A percentile compares a stretch with the other conserved stretches of the same genome.
Evolutionary conservation across 768 basidiomycete species (phyloP).

Genomic region (Russula griseocarnosa): DNA sequence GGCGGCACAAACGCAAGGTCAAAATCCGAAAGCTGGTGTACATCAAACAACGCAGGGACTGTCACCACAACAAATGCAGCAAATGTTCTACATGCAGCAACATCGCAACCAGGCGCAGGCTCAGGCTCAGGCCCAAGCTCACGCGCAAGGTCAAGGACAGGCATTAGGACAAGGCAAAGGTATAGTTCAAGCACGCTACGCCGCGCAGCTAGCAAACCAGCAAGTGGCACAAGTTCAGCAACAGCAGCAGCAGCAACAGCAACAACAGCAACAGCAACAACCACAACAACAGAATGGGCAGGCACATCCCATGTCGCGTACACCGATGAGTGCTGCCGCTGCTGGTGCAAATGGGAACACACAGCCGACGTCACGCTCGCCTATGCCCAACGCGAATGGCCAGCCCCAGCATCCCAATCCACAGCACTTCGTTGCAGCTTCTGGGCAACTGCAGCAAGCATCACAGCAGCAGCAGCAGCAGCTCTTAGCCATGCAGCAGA

Average conservation of each 20-base stretch:
- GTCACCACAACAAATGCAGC: not conserved
- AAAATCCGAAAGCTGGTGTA: conserved; percentile 14
- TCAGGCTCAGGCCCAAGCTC: conserved; percentile 22
- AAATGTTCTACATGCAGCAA: conserved; percentile 2
- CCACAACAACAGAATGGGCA: conserved; percentile 31
- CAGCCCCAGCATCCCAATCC: conserved; percentile 28
- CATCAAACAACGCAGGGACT: conserved; percentile 3
- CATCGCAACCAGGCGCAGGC: conserved; percentile 21
- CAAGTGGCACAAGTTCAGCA: conserved; percentile 28
- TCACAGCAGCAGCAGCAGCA: conserved; percentile 10
- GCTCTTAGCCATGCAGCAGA: not conserved
- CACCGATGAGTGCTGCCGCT: conserved; percentile 21
- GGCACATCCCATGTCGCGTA: conserved; percentile 27
- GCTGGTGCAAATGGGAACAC: conserved; percentile 14
- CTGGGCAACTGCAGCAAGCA: conserved; percentile 18
- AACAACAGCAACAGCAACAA: conserved; percentile 31
- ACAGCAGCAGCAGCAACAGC: conserved; percentile 27
- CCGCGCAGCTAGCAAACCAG: conserved; percentile 7
- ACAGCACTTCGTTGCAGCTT: conserved; percentile 9
- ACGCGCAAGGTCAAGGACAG: conserved; percentile 16
- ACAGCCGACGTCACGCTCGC: conserved; percentile 23
- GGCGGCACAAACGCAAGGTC: conserved; percentile 16
- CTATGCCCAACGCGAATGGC: conserved; percentile 21
- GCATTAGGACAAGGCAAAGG: conserved; percentile 15
- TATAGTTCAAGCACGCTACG: conserved; percentile 15